Percentiles rank a stretch among this genome's conserved stretches.
phyloP scores from a whole-genome alignment of 768 basidiomycete species.

The Chalciporus chontae region DNA sequence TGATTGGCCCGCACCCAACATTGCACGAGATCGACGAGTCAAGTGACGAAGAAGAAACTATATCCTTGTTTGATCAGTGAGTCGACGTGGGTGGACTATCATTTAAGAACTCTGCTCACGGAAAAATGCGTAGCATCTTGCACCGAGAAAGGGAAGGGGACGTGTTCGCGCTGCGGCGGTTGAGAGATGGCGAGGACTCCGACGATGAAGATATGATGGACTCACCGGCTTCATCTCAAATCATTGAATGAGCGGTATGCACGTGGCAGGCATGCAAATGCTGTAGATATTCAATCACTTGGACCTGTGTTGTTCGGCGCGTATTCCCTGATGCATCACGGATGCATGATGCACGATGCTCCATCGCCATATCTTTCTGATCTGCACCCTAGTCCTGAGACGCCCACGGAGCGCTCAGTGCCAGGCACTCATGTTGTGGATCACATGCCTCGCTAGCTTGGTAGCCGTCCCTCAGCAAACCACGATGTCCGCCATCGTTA shows the following conservation, averaged over 20 bases:
- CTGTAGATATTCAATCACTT: background rate
- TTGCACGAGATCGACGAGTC: slow-evolving; percentile 27
- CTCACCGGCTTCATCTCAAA: slow-evolving; percentile 14
- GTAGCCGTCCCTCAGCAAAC: slow-evolving; percentile 3
- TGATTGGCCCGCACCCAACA: slow-evolving; percentile 27
- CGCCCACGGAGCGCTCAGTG: background rate
- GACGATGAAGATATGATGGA: slow-evolving; percentile 24
- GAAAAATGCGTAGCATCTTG: slow-evolving; percentile 45
- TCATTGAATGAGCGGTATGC: slow-evolving; percentile 5
- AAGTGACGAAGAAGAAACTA: slow-evolving; percentile 45
- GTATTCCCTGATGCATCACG: background rate
- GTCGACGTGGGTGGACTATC: slow-evolving; percentile 21
- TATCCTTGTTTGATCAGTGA: slow-evolving; percentile 73
- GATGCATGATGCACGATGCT: background rate
- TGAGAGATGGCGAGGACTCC: slow-evolving; percentile 32
- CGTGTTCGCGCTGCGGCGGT: slow-evolving; percentile 47
- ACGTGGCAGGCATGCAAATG: slow-evolving; percentile 6
- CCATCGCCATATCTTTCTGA: background rate
- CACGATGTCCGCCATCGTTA: slow-evolving; percentile 7
- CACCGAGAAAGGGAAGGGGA: slow-evolving; percentile 55
- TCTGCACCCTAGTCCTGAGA: background rate
- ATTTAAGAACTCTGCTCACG: slow-evolving; percentile 5
- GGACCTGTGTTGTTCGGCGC: slow-evolving; percentile 9
- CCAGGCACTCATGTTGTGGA: slow-evolving; percentile 10
- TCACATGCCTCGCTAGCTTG: slow-evolving; percentile 15